Base-by-base conservation (phyloP, 2,329 filamentous ascomycete genomes). In the Exophiala viscosa region DNA sequence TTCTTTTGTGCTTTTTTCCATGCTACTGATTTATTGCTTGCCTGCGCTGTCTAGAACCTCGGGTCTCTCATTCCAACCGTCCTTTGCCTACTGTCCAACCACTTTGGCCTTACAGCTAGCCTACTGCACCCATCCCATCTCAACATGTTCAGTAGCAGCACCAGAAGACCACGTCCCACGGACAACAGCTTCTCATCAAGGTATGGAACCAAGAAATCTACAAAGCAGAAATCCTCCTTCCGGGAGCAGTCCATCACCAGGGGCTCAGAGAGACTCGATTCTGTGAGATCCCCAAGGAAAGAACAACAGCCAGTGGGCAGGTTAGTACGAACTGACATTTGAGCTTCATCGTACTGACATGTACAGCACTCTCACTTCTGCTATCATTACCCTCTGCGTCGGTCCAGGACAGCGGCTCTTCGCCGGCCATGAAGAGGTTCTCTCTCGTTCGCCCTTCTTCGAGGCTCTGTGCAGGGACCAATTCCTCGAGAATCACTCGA, bases 401-500 rank as follows among this genome's bases (percentile, higher is more conserved):
- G 89, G 89, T n/a, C 79, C 79, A 4, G 86, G 91, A 61, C 85
- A 90, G 69, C 84, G 91, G 17, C 85, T 96, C 62, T 96, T 96
- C 66, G 91, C 91, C 34, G 90, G 90, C 5, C 91, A 96, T 69
- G 88, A 95, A 75, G 87, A 93, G 61, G 81, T 95, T 56, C 83
- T 96, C 54, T 81, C 79, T 67, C 75, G 80, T 50, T 93, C 89
- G 9, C 84, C 89, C 6, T 95, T 86, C 79, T 95, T 96, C 72
- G 77, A 83, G 55, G 73, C 81, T 45, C 77, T 79, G 39, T 81
- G 85, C 59, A 78, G 79, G 51, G 78, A 77, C 58, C 82, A 86
- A 65, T 86, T 81, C 75, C 79, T 82, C 72, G 80, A 80, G 54
- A 67, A 75, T 13, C 67, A 69, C 43, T 77, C 76, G 66, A 90